Conservation (phyloP, 768 basidiomycete species). For the Amyloporia xantha region DNA sequence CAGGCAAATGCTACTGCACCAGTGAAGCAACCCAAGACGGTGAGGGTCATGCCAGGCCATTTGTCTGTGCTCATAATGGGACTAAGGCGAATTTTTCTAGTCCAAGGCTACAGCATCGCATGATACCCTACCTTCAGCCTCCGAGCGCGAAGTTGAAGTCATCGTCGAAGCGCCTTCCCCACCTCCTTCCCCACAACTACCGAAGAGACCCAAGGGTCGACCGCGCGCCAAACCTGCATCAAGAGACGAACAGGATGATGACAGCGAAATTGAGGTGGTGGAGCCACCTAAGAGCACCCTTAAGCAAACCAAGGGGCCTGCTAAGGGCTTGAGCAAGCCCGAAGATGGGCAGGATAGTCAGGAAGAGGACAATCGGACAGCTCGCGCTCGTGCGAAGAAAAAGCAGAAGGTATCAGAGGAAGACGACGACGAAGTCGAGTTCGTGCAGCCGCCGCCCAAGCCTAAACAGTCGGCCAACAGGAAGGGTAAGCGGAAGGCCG, state of each 20-base stretch:
- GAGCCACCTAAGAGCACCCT: constrained; percentile 6
- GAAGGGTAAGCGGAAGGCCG: constrained; percentile 2
- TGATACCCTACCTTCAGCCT: background rate
- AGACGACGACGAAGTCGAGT: constrained; percentile 1
- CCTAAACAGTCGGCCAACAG: background rate
- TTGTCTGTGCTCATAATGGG: too few relatives aligned
- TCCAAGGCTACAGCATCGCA: too few relatives aligned
- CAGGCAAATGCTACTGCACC: background rate
- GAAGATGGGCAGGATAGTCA: background rate
- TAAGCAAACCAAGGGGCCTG: background rate
- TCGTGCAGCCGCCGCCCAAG: background rate
- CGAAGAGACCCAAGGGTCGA: background rate
- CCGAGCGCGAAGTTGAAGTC: constrained; percentile 22
- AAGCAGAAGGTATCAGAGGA: background rate
- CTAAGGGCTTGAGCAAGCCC: background rate
- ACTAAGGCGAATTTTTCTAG: too few relatives aligned
- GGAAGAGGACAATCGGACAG: background rate
- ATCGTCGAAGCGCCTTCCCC: constrained; percentile 14
- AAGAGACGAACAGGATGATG: constrained; percentile 13
- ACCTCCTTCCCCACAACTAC: constrained; percentile 4
- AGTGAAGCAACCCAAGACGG: background rate
- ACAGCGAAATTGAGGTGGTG: constrained; percentile 28
- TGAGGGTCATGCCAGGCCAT: background rate
- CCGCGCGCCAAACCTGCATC: background rate
- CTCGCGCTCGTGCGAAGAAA: background rate